These are phyloP conservation scores for Trichoderma sp. DNA, from an alignment of 2,329 filamentous ascomycete species.

Conservation along the genomic window DNA sequence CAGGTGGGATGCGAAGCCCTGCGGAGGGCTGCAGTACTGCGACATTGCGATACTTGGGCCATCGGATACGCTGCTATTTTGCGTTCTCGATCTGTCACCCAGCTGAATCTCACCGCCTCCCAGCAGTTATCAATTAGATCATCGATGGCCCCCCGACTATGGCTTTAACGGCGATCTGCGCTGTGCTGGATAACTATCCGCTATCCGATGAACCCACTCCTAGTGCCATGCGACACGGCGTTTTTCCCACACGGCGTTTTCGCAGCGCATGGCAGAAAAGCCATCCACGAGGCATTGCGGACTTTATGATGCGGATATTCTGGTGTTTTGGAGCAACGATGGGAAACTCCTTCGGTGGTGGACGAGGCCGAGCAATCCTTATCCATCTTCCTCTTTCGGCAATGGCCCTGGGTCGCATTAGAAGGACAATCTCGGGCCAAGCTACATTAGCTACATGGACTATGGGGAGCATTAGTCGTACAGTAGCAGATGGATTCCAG, in stretches of 20 bases:
- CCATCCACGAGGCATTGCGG: not conserved
- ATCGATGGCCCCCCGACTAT: not conserved
- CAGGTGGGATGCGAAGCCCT: not conserved
- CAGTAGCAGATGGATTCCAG: not conserved
- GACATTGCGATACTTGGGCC: not conserved
- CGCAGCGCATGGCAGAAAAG: not conserved
- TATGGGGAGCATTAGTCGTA: not conserved
- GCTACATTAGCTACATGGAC: not conserved
- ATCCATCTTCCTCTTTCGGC: not conserved
- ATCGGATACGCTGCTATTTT: not conserved
- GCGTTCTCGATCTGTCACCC: conserved; percentile 13
- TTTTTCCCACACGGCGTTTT: conserved; percentile 10
- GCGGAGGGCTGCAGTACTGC: not conserved
- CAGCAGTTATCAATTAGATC: not conserved
- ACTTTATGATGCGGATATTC: not conserved
- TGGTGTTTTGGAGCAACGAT: not conserved
- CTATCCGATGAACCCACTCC: not conserved
- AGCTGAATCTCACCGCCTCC: conserved; percentile 15
- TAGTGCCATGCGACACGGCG: conserved; percentile 8
- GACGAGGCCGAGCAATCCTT: not conserved
- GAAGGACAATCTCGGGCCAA: not conserved
- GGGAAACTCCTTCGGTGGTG: not conserved
- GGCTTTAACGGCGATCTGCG: not conserved
- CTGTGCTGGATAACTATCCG: not conserved
- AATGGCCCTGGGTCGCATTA: not conserved